Base-by-base conservation (phyloP, 108 stramenopile genomes). In the Phaeodactylum tricornutum region DNA sequence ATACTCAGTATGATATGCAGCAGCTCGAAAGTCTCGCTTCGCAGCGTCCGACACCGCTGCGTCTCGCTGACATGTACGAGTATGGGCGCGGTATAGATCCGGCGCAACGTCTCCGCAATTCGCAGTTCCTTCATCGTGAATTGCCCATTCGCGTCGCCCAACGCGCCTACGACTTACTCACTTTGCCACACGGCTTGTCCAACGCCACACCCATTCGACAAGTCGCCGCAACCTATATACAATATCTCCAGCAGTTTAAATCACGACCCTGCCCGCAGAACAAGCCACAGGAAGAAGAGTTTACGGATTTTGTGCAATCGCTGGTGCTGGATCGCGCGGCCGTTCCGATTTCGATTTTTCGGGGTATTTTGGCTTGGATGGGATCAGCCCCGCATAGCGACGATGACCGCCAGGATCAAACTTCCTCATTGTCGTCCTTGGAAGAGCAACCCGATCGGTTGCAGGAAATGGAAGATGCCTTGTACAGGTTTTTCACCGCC, bases 101-200 rank as follows among this genome's bases (percentile, higher is more conserved):
- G 25, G 53, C 50, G 42, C 65, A 85, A 53, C 66, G 88, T 0
- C 45, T 96, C 5, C 77, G 85, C 16, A 90, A 90, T 55, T 86
- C 92, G 0, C 83, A 84, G 54, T 96, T 92, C 59, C 57, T 94
- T 28, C 87, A 93, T 44, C 24, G 24, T 40, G 88, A 90, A 69
- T 72, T 96, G 4, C 93, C 92, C 20, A 77, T 94, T 14, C 86
- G 95, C 4, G 68, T 93, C 29, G 94, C 94, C 5, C 91, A 95
- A 69, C 84, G 91, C 2, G 85, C 87, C 30, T 59, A 79, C 23
- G 94, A 95, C 57, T 66, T 95, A 14, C 50, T 86, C 15, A 80
- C 81, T 3, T 43, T 93, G 23, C 94, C 94, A 7, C 76, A 83
- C 53, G 90, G 85, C 6, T 61, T 92, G 12, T 61, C 59, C 30